Evolutionary conservation across 2,329 filamentous ascomycete species (phyloP), one percentile per base, ranked within the genome.

Genomic region (Colletotrichum eremochloae): DNA sequence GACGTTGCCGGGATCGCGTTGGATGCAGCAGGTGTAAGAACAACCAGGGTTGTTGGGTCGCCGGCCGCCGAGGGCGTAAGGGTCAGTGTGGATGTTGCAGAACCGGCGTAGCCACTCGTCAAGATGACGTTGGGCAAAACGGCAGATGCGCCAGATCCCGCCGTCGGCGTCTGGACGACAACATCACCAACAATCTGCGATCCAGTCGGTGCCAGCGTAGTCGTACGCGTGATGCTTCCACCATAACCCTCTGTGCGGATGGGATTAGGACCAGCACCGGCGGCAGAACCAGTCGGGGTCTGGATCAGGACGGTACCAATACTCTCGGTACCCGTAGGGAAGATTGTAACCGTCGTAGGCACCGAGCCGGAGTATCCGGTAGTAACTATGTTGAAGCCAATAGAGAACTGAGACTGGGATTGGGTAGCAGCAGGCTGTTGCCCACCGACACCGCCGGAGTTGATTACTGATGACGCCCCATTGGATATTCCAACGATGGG

Each of bases 1-100:
- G 66, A 48, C 9, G 44, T 31, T 5, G 53, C 14, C 12, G 63
- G 48, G 11, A 15, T 12, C 18, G 6, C 66, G 31, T 36, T 50
- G 24, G 57, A 7, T 9, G 33, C 31, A 12, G 48, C 64, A 4
- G 70, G 70, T 11, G 67, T 69, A 9, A 72, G 60, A 5, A 72
- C 40, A 12, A 72, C 67, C 66, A 69, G n/a, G 2, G 70, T 72
- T 12, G 66, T 60, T 20, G 70, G 66, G 7, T 72, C 66, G 31
- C 70, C 70, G 4, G 40, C 44, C 8, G 40, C 24, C 1, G 70
- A 55, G 33, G 70, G 70, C 9, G 60, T 65, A 2, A 72, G 40
- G 2, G 70, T 72, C 1, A 72, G 66, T 5, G 70, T 72, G 4
- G 70, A 69, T 7, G 55, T 65, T 7, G 53, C 66, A 36, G 70